Evolutionary conservation across 148 eudicot genomes (phyloP).

Genomic region (Chenopodium berlandieri): DNA sequence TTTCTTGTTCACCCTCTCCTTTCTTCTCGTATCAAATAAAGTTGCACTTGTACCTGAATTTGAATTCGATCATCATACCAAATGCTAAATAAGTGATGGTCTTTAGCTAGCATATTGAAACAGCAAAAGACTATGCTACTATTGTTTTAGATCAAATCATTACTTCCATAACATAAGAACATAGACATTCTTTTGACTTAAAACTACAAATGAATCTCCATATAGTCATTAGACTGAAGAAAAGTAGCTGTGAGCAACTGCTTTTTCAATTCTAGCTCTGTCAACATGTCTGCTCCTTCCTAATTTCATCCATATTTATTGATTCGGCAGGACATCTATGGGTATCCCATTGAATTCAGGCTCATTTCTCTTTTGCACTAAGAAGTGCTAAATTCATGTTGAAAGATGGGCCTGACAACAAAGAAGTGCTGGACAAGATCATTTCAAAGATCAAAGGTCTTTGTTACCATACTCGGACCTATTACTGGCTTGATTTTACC

Average conservation of each 20-base stretch:
- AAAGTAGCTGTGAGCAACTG: background rate
- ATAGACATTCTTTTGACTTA: background rate
- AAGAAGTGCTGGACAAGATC: conserved; percentile 49
- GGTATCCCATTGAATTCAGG: conserved; percentile 71
- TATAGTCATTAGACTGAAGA: background rate
- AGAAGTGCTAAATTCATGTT: conserved; percentile 55
- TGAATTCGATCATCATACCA: too few species aligned
- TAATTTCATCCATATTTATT: conserved; percentile 5
- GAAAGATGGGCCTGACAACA: conserved; percentile 46
- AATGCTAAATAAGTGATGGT: too few species aligned
- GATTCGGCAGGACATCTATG: conserved; percentile 53
- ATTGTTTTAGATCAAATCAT: background rate
- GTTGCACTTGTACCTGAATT: too few species aligned
- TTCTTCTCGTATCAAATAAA: background rate
- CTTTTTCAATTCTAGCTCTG: too few species aligned
- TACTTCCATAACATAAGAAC: background rate
- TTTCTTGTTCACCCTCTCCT: conserved; percentile 6
- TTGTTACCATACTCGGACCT: conserved; percentile 52
- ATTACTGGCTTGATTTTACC: conserved; percentile 64
- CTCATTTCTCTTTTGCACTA: conserved; percentile 66
- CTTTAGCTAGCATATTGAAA: background rate
- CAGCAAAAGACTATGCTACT: too few species aligned
- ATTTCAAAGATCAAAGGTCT: conserved; percentile 48
- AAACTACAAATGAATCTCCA: background rate
- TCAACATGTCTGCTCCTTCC: too few species aligned